phyloP scores from a whole-genome alignment of 495 filamentous ascomycete genomes.

The Penicillium herquei region DNA sequence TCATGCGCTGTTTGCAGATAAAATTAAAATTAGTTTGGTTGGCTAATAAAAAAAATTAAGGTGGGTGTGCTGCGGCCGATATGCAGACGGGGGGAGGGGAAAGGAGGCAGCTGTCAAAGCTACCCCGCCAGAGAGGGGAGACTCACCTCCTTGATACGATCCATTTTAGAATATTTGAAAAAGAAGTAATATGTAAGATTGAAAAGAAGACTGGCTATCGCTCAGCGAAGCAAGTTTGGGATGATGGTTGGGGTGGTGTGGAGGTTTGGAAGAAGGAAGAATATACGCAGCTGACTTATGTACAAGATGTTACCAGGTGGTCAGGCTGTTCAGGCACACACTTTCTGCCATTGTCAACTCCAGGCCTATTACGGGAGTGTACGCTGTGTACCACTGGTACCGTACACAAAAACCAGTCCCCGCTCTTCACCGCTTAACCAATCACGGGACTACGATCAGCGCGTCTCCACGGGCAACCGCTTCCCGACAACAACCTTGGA shows the following conservation, averaged over 20 bases:
- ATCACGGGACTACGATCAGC: constrained; percentile 27
- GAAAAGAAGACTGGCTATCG: constrained; percentile 38
- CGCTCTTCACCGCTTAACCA: constrained; percentile 15
- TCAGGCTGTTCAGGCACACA: constrained; percentile 8
- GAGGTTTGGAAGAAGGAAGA: constrained; percentile 19
- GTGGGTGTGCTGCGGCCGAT: constrained; percentile 12
- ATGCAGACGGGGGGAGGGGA: constrained; percentile 14
- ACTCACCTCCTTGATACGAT: constrained; percentile 78
- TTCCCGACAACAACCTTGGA: constrained; percentile 22
- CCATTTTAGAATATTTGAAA: constrained; percentile 42
- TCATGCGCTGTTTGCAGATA: constrained; percentile 73
- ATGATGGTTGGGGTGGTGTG: constrained; percentile 17
- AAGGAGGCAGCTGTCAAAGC: constrained; percentile 32
- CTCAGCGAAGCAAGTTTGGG: constrained; percentile 40
- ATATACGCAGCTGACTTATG: constrained; percentile 13
- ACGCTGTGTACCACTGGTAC: constrained; percentile 1
- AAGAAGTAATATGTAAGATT: constrained; percentile 31
- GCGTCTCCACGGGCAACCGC: constrained; percentile 52
- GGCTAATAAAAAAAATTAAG: neutral
- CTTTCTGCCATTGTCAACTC: neutral
- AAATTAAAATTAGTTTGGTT: constrained; percentile 16
- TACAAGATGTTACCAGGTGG: constrained; percentile 2
- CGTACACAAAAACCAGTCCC: constrained; percentile 18
- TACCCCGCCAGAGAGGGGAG: constrained; percentile 44
- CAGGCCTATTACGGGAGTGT: no score